Percentiles rank a stretch among this genome's conserved stretches.
These are phyloP conservation scores for Protomyces pachydermus DNA, from an alignment of 1,139 yeast genomes.

Conservation along the genomic window DNA sequence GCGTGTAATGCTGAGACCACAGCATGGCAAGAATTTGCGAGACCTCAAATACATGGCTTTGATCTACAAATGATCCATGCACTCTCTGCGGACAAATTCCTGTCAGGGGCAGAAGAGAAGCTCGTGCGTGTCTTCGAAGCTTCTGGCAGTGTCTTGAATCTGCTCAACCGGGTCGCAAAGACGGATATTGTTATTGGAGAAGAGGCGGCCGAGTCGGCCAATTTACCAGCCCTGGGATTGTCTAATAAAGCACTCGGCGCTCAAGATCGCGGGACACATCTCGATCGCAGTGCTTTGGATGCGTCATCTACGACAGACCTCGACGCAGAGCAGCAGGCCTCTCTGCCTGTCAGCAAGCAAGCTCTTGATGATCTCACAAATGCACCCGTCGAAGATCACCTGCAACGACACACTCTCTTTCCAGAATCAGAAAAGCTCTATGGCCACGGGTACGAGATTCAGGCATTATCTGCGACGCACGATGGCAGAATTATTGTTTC, in stretches of 20 bases:
- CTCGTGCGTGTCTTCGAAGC: constrained; percentile 82
- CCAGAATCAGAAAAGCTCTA: constrained; percentile 92
- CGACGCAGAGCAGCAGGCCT: constrained; percentile 37
- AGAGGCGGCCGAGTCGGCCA: constrained; percentile 71
- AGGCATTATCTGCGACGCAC: constrained; percentile 68
- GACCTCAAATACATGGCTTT: constrained; percentile 98
- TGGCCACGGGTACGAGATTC: constrained; percentile 95
- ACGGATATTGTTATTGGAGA: constrained; percentile 27
- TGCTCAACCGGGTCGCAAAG: constrained; percentile 43
- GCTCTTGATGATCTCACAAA: constrained; percentile 39
- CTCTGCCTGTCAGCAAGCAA: constrained; percentile 11
- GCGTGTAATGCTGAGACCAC: constrained; percentile 45
- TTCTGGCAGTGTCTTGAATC: constrained; percentile 69
- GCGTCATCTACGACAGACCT: constrained; percentile 41
- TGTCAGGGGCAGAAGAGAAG: constrained; percentile 96
- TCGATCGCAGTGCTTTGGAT: constrained; percentile 34
- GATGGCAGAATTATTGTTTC: constrained; percentile 68
- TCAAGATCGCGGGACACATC: constrained; percentile 41
- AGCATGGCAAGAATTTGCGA: constrained; percentile 80
- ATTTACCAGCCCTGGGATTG: constrained; percentile 86
- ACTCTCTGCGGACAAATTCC: constrained; percentile 58
- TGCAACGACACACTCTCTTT: constrained; percentile 88
- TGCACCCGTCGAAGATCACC: constrained; percentile 83
- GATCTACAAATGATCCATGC: constrained; percentile 85
- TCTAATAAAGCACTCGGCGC: constrained; percentile 79